Evolutionary conservation across 306 rosid genomes (phyloP).

Genomic region (Citrullus mucosospermus): DNA sequence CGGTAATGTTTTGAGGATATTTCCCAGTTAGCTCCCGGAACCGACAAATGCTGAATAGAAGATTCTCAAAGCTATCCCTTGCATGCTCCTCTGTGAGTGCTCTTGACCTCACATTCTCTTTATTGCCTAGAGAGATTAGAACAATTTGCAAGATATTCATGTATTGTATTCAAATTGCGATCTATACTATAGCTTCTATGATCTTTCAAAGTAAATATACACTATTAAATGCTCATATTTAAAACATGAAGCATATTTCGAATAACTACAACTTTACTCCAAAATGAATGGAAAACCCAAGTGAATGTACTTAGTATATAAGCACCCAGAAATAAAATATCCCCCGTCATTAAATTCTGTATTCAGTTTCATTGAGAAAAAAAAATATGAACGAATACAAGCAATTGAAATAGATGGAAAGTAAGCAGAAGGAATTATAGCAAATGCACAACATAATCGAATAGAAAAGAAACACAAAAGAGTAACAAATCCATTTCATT

Average conservation of each 20-base stretch:
- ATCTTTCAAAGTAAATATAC: neutral
- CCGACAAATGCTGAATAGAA: conserved; percentile 79
- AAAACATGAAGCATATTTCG: neutral
- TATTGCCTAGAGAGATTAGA: conserved; percentile 35
- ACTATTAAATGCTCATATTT: neutral
- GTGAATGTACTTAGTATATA: neutral
- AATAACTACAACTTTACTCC: neutral
- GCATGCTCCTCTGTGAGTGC: conserved; percentile 97
- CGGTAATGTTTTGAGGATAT: conserved; percentile 79
- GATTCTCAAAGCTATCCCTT: conserved; percentile 92
- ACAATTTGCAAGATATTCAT: neutral
- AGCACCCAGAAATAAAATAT: neutral
- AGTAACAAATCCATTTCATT: neutral
- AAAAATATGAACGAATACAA: no score
- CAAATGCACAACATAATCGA: neutral
- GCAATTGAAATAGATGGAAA: neutral
- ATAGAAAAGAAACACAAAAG: neutral
- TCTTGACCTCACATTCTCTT: conserved; percentile 51
- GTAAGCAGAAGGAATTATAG: neutral
- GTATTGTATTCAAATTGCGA: neutral
- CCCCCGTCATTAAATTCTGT: neutral
- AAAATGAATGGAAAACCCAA: neutral
- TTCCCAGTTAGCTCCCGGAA: conserved; percentile 84
- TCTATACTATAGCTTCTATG: neutral
- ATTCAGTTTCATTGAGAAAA: neutral